Evolutionary conservation across 352 stramenopile species (phyloP), one percentile per base, ranked within the genome.

Genomic region (Globisporangium carolinianum): DNA sequence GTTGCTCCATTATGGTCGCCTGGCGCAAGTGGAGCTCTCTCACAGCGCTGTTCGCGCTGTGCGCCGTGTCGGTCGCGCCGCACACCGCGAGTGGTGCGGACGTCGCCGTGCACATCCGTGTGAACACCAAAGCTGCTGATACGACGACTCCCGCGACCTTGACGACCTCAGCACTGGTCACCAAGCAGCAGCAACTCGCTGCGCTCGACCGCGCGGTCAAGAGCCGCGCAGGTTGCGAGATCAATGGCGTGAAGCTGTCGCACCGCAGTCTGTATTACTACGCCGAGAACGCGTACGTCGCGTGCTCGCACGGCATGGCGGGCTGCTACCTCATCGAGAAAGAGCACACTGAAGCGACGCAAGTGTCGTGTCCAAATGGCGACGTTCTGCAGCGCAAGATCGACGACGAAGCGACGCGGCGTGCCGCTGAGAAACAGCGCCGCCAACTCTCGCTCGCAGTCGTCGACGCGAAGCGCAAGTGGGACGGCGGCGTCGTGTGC

Each of bases 201-300:
- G 53, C 43, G 11, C 55, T 39, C 24, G 53, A 66, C 1, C 52
- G 38, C 51, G 11, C 18, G 39, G 1, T 12, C 51, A 3, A 14
- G 8, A 5, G 38, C 48, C 18, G 54, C 53, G 5, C 14, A 51
- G 72, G 78, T 60, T 89, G 78, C 58, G 60, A 79, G 39, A 69
- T 87, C 53, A 83, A 73, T 58, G 76, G 75, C 54, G 62, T 89
- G 57, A 65, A 51, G 52, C 61, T 89, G 58, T 67, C 65, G 37
- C 78, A 89, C 63, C 76, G 75, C 47, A 83, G 70, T 46, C 73
- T 91, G 67, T 77, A 82, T 51, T 87, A 87, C 66, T 91, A 89
- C 58, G 63, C 64, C 36, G 73, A 85, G 47, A 83, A 88, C 66
- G 62, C 76, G 67, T 91, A 91, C 65, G 75, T 88, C 35, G 76